phyloP scores from a whole-genome alignment of 768 basidiomycete species.

The Boletus patriciae region DNA sequence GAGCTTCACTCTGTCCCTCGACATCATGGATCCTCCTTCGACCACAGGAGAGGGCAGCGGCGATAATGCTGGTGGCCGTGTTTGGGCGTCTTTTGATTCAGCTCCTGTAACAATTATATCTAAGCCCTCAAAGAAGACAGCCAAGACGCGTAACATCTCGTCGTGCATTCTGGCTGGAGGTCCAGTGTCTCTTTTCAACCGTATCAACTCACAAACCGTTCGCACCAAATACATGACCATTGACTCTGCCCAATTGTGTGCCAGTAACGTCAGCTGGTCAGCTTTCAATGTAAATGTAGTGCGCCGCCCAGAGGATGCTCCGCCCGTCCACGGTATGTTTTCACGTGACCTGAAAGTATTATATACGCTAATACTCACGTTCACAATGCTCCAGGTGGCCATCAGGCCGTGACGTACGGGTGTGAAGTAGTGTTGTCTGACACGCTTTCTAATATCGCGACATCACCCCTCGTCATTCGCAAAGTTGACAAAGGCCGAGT shows the following conservation, averaged over 20 bases:
- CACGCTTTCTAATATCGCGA: conserved; percentile 79
- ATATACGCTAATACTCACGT: conserved; percentile 42
- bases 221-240: conserved; percentile 98
- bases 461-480: conserved; percentile 82
- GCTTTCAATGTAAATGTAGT: conserved; percentile 93
- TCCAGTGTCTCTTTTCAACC: conserved; percentile 90
- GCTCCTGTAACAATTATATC: conserved; percentile 93
- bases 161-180: conserved; percentile 89
- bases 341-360: conserved; percentile 50
- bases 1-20: conserved; percentile 83
- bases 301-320: conserved; percentile 64
- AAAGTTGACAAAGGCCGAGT: conserved; percentile 92
- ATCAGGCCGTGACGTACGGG: conserved; percentile 88
- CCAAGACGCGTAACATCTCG: conserved; percentile 89
- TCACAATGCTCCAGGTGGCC: conserved; percentile 51
- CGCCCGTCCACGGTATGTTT: conserved; percentile 61
- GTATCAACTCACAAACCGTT: conserved; percentile 95
- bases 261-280: conserved; percentile 91
- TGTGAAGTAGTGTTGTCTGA: conserved; percentile 86
- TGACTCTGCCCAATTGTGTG: conserved; percentile 77
- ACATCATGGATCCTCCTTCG: conserved; percentile 75
- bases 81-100: conserved; percentile 92
- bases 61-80: conserved; percentile 51
- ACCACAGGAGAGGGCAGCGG: conserved; percentile 39
- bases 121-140: conserved; percentile 96